Percentiles rank a stretch among this genome's conserved stretches.
phyloP scores from a whole-genome alignment of 345 rosid genomes.

The Turnera subulata region DNA sequence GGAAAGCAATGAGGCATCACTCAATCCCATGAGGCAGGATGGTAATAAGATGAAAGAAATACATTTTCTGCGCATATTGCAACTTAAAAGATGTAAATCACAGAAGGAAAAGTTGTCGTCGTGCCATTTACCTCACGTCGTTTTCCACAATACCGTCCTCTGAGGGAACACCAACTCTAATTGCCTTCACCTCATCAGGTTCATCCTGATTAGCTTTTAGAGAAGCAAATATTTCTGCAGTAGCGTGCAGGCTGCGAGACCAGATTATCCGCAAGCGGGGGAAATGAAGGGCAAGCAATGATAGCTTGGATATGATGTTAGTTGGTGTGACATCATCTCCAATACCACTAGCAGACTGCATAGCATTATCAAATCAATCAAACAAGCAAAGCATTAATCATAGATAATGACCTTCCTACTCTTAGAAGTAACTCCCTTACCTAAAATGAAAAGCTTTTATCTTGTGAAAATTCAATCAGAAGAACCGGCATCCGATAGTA shows the following conservation, averaged over 20 bases:
- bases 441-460: constrained; percentile 98
- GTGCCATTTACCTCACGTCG: constrained; percentile 69
- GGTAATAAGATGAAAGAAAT: too few species aligned
- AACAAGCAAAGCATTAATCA: constrained; percentile 1
- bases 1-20: too few species aligned
- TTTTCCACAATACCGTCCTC: constrained; percentile 87
- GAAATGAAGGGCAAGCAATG: constrained; percentile 83
- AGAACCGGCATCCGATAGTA: constrained; percentile 94
- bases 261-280: constrained; percentile 87
- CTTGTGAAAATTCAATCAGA: constrained; percentile 93
- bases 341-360: constrained; percentile 90
- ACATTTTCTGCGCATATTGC: too few species aligned
- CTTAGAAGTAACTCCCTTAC: constrained; percentile 30
- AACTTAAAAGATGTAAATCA: too few species aligned
- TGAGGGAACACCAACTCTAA: constrained; percentile 89
- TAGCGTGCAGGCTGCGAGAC: constrained; percentile 96
- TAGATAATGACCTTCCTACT: not conserved
- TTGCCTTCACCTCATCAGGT: constrained; percentile 78
- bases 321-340: constrained; percentile 94
- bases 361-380: constrained; percentile 11
- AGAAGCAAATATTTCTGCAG: constrained; percentile 82
- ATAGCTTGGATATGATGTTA: constrained; percentile 86
- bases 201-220: constrained; percentile 94
- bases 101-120: too few species aligned
- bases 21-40: too few species aligned